These are phyloP conservation scores for Trichosporon faecale DNA, from an alignment of 1,284 basidiomycete species.

Conservation along the genomic window DNA sequence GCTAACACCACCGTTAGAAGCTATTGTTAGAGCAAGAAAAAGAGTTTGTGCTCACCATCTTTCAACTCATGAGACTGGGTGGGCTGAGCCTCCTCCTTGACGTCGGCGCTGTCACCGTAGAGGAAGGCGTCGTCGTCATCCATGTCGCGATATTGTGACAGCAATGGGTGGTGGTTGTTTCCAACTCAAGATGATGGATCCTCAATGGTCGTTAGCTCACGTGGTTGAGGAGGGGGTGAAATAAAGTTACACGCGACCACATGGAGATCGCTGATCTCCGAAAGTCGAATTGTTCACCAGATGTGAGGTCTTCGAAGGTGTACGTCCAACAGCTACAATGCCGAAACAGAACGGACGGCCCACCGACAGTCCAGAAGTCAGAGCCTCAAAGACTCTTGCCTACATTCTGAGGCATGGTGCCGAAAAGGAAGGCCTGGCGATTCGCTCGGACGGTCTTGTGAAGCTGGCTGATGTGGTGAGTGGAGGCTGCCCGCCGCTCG, in stretches of 20 bases:
- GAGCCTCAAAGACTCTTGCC: slow-evolving; percentile 72
- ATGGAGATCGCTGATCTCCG: background rate
- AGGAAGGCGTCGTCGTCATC: slow-evolving; percentile 52
- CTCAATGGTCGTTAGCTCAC: background rate
- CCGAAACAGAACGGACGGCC: slow-evolving; percentile 31
- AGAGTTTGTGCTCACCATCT: background rate
- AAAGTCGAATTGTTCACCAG: background rate
- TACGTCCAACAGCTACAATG: background rate
- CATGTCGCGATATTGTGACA: slow-evolving; percentile 12
- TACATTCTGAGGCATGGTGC: slow-evolving; percentile 84
- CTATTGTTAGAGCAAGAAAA: background rate
- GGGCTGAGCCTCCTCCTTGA: background rate
- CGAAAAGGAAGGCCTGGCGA: slow-evolving; percentile 65
- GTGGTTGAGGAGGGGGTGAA: background rate
- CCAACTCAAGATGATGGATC: background rate
- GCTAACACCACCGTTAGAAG: slow-evolving; percentile 18
- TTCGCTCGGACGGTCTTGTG: slow-evolving; percentile 77
- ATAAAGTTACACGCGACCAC: background rate
- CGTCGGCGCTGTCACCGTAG: slow-evolving; percentile 39
- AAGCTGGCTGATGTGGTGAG: slow-evolving; percentile 69
- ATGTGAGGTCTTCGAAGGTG: background rate
- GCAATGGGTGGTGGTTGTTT: background rate
- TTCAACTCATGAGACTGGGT: background rate
- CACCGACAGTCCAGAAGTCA: slow-evolving; percentile 53
- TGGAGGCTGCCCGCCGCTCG: slow-evolving; percentile 27